Base-by-base conservation (phyloP, 2,329 filamentous ascomycete species). In the Sporothrix globosa region DNA sequence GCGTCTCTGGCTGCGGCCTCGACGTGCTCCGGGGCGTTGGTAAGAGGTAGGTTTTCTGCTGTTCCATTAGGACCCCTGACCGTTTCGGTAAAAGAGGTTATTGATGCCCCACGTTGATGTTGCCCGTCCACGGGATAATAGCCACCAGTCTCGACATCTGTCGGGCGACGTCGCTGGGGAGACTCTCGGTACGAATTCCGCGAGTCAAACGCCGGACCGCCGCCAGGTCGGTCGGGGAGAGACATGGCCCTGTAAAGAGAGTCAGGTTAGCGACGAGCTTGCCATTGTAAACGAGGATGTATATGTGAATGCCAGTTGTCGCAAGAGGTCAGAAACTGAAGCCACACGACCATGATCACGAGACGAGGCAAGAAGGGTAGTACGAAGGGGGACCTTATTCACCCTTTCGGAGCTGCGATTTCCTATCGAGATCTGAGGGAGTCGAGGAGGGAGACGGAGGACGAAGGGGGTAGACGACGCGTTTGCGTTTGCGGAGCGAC, bases 131-230 rank as follows among this genome's bases (percentile, higher is more conserved):
- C 81, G 69, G 82, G 80, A 71, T 79, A 81, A 74, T 85, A 86
- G 65, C 81, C 80, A 69, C 87, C 89, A 50, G 89, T 83, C 78
- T 97, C 93, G 76, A 92, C 82, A 77, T 96, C 92, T 70, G 86
- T 85, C 63, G 88, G 87, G 71, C 86, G 86, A 68, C 90, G 88
- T 76, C 91, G 88, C 69, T 89, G 87, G 34, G 88, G 86, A 56
- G 91, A 90, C 74, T 89, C 88, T 75, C 90, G 86, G 79, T 92
- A 92, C 71, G 87, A 83, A 76, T 83, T 86, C 76, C 86, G 84
- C 72, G 88, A 86, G 75, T 90, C 87, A 76, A 86, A 86, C 69
- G 84, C 84, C 73, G 88, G 85, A 75, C 83, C 85, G 75, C 86
- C 86, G 77, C 88, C 88, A 71, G 91, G 91, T 79, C 90, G 85